phyloP scores from a whole-genome alignment of 495 filamentous ascomycete genomes.

The Penicillium pulvis region DNA sequence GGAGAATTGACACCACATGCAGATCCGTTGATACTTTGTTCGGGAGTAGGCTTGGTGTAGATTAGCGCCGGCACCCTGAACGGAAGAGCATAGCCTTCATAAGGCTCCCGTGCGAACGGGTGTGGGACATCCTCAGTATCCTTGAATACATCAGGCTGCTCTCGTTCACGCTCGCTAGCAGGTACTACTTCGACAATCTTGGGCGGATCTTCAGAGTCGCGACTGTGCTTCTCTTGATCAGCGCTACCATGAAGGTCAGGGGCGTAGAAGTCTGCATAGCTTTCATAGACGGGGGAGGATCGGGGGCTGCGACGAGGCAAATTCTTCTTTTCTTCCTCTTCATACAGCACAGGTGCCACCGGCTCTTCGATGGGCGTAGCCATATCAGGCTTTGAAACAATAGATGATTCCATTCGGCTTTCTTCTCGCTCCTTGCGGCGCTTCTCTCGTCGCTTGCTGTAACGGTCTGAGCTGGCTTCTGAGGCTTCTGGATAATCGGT shows the following conservation, averaged over 20 bases:
- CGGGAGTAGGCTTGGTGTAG: slow-evolving; percentile 55
- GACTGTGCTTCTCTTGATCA: slow-evolving; percentile 17
- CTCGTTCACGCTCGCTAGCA: slow-evolving; percentile 25
- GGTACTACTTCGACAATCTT: slow-evolving; percentile 39
- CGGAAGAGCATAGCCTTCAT: slow-evolving; percentile 38
- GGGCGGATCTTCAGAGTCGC: slow-evolving; percentile 29
- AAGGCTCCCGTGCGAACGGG: slow-evolving; percentile 29
- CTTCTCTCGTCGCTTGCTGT: slow-evolving; percentile 38
- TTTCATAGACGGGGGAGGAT: slow-evolving; percentile 38
- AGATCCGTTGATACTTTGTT: slow-evolving; percentile 45
- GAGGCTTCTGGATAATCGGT: slow-evolving; percentile 43
- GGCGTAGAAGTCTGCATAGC: slow-evolving; percentile 48
- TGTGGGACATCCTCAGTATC: slow-evolving; percentile 9
- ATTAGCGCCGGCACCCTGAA: slow-evolving; percentile 52
- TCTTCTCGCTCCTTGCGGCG: slow-evolving; percentile 42
- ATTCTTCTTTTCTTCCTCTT: slow-evolving; percentile 23
- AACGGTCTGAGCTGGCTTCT: slow-evolving; percentile 30
- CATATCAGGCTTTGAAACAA: slow-evolving; percentile 22
- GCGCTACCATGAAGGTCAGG: slow-evolving; percentile 39
- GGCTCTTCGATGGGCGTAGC: slow-evolving; percentile 16
- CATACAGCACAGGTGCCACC: slow-evolving; percentile 3
- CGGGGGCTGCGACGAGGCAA: slow-evolving; percentile 28
- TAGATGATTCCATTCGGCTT: slow-evolving; percentile 26
- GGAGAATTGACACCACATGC: slow-evolving; percentile 38
- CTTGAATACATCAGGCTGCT: slow-evolving; percentile 3